Percentiles rank a stretch among this genome's conserved stretches.
Evolutionary conservation across 2,329 filamentous ascomycete species (phyloP).

Genomic region (Pestalotiopsis sp.): DNA sequence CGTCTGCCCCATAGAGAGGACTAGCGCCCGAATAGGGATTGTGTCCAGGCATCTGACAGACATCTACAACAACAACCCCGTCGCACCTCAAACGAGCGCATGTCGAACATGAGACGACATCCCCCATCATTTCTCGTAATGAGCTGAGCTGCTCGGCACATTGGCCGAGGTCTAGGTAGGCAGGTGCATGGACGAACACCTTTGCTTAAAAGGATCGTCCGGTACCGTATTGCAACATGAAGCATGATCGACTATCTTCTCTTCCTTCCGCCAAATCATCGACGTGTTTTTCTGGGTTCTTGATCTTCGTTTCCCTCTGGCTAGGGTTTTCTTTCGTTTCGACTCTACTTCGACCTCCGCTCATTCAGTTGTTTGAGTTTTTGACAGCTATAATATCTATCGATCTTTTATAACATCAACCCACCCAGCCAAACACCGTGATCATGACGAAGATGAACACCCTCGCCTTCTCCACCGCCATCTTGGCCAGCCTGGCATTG

Average conservation of each 20-base stretch:
- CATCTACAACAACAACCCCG: not conserved
- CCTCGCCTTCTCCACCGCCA: slow-evolving; percentile 5
- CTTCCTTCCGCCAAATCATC: not conserved
- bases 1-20: not conserved
- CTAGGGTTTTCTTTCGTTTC: slow-evolving; percentile 17
- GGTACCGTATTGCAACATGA: not conserved
- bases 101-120: slow-evolving; percentile 5
- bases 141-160: not conserved
- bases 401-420: not conserved
- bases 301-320: slow-evolving; percentile 16
- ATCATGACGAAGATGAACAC: slow-evolving; percentile 13
- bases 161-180: not conserved
- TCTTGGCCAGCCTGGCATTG: slow-evolving; percentile 12
- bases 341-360: not conserved
- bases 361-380: slow-evolving; percentile 1
- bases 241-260: slow-evolving; percentile 9
- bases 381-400: not conserved
- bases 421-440: not conserved
- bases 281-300: slow-evolving; percentile 1
- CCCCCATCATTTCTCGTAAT: not conserved
- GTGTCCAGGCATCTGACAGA: not conserved
- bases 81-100: slow-evolving; percentile 6
- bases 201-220: slow-evolving; percentile 8
- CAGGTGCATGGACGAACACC: not conserved
- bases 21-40: not conserved